Evolutionary conservation across 768 basidiomycete species (phyloP), one percentile per base, ranked within the genome.

Genomic region (Trametes maxima): DNA sequence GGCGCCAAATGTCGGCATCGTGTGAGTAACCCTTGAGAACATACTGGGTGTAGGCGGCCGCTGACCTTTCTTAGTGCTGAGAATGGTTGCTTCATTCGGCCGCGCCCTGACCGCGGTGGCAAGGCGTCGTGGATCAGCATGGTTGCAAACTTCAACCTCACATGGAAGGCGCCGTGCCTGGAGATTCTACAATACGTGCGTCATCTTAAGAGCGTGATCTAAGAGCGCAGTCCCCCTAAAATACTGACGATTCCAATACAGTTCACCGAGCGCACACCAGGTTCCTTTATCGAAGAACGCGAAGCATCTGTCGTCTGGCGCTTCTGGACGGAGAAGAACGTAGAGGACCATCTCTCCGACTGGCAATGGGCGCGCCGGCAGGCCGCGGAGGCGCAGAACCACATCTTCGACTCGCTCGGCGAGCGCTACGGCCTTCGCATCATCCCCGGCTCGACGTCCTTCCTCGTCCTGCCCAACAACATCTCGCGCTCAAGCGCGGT

Each of bases 311-410:
- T 94, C 62, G 83, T 93, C 3, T 95, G 92, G 90, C 82, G 91
- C 0, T 95, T 88, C 80, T 92, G 89, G 87, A 88, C 85, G 0
- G 87, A 73, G 1, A 68, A 73, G 14, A 65, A 70, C 5, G 28
- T 55, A 6, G 74, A 78, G 37, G 70, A 65, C 19, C 54, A 70
- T 37, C 65, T 73, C 42, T 72, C 84, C 0, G 89, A 91, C 67
- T 79, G 87, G 12, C 85, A 84, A 57, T 95, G 93, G 93, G 93
- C 92, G 0, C 82, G 88, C 35, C 78, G 93, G 21, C 92, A 94
- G 70, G 93, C 93, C 1, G 90, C 91, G 0, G 92, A 94, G 71
- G 93, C 93, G 21, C 93, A 94, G 74, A 95, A 95, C 74, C 93
- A 94, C 68, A 91, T 94, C 64, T 94, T 92, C 69, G 92, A 93